Percentiles rank a stretch among this genome's conserved stretches.
phyloP scores from a whole-genome alignment of 2,329 filamentous ascomycete genomes.

The Diaporthe longicolla region DNA sequence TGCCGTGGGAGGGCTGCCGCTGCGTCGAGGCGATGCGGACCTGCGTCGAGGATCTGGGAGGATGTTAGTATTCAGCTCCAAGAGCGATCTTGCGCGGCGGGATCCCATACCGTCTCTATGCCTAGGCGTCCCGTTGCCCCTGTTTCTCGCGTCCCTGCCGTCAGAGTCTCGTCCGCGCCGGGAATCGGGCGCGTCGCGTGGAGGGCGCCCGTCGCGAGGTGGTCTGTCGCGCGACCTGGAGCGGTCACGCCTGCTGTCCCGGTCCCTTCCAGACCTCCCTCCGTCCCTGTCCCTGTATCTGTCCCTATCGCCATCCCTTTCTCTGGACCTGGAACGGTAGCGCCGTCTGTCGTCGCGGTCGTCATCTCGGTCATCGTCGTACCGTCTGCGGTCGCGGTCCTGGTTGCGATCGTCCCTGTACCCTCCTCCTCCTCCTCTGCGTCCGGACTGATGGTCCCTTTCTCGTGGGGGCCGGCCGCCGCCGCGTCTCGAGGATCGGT shows the following conservation, averaged over 20 bases:
- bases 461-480: constrained; percentile 32
- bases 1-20: constrained; percentile 45
- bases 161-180: constrained; percentile 37
- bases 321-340: constrained; percentile 45
- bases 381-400: constrained; percentile 53
- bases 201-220: constrained; percentile 45
- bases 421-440: constrained; percentile 44
- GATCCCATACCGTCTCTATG: constrained; percentile 37
- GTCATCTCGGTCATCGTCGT: constrained; percentile 50
- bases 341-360: constrained; percentile 48
- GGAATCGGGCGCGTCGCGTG: constrained; percentile 33
- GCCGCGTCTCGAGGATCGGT: constrained; percentile 38
- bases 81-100: neutral
- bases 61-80: constrained; percentile 1
- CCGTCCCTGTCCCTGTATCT: constrained; percentile 52
- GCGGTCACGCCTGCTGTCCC: constrained; percentile 47
- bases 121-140: constrained; percentile 36
- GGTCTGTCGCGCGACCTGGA: constrained; percentile 48
- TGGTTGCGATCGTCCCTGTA: constrained; percentile 53
- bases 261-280: constrained; percentile 43
- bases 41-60: constrained; percentile 51
- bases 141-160: constrained; percentile 26
- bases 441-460: constrained; percentile 48
- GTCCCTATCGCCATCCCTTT: constrained; percentile 44
- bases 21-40: constrained; percentile 54